Evolutionary conservation across 345 rosid genomes (phyloP), one percentile per base, ranked within the genome.

Genomic region (Dipteronia sinensis): DNA sequence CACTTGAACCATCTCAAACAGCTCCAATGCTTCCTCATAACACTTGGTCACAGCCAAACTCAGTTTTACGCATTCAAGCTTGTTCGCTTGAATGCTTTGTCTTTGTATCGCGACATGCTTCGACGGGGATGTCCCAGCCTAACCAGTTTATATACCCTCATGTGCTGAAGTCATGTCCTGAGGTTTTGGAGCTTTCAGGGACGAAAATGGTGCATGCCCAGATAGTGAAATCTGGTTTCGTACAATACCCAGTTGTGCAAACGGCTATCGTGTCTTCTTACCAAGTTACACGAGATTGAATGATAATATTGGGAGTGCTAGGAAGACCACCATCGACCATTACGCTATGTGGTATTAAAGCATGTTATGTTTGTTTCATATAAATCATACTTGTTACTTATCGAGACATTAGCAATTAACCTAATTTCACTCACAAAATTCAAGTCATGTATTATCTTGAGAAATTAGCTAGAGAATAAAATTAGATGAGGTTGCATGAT

Each of bases 91-190:
- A 83, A 86, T 1, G 89, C 93, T 31, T 85, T 93, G 67, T 70
- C 81, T 31, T 81, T 91, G 64, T 93, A 78, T 82, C 87, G 92
- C 31, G 76, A 72, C 61, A 93, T 93, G 98, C 62, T 88, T 27
- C 87, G 86, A 51, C 81, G 79, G 8, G 83, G 83, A 13, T 51
- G 40, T 27, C 88, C 98, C 80, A 78, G 11, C 97, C 98, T 74
- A 89, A 91, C 83, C 89, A 91, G 0, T 93, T 91, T 56, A 84
- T 91, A 68, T 93, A 87, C 81, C 97, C 97, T 16, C 94, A 87
- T 76, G 94, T 90, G 66, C 80, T 91, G 71, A 93, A 90, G 68
- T 83, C 91, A 0, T 85, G 87, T 17, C 77, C 82, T 20, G 79
- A 76, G 76, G 76, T 84, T 65, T 77, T 76, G 71, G 81, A 81